A percentile compares a stretch with the other conserved stretches of the same genome.
These are phyloP conservation scores for Xerocomellus intermedius DNA, from an alignment of 768 basidiomycete species.

Conservation along the genomic window DNA sequence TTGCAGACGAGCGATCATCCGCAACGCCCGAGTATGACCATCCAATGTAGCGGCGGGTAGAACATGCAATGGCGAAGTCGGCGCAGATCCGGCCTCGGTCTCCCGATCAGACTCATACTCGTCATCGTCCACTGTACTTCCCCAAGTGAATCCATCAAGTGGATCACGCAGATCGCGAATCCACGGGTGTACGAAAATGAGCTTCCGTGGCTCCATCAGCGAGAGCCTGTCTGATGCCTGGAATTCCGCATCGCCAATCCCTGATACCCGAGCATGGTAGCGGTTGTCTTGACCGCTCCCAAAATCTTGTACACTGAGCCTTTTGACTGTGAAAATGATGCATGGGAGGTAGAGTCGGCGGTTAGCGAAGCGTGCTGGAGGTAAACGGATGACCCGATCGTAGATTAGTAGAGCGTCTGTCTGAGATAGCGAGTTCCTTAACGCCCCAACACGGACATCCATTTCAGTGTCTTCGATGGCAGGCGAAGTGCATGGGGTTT, in stretches of 20 bases:
- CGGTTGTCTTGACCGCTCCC: neutral
- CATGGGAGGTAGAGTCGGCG: conserved; percentile 10
- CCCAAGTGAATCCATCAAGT: neutral
- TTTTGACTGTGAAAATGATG: conserved; percentile 5
- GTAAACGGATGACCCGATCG: neutral
- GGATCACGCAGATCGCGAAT: conserved; percentile 5
- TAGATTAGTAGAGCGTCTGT: neutral
- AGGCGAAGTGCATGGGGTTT: neutral
- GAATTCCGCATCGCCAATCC: conserved; percentile 6
- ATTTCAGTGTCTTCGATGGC: neutral
- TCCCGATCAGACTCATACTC: neutral
- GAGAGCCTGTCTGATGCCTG: neutral
- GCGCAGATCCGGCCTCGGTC: neutral
- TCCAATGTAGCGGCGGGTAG: neutral
- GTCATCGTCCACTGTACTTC: neutral
- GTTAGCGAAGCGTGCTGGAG: neutral
- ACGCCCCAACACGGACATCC: neutral
- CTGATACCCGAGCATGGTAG: conserved; percentile 4
- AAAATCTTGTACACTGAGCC: neutral
- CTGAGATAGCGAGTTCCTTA: neutral
- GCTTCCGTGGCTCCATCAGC: neutral
- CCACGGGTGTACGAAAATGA: conserved; percentile 14
- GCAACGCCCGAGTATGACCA: neutral
- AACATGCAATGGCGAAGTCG: neutral
- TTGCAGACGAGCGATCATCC: conserved; percentile 2